Evolutionary conservation across 495 filamentous ascomycete species (phyloP).

Genomic region (Alectoria sarmentosa): DNA sequence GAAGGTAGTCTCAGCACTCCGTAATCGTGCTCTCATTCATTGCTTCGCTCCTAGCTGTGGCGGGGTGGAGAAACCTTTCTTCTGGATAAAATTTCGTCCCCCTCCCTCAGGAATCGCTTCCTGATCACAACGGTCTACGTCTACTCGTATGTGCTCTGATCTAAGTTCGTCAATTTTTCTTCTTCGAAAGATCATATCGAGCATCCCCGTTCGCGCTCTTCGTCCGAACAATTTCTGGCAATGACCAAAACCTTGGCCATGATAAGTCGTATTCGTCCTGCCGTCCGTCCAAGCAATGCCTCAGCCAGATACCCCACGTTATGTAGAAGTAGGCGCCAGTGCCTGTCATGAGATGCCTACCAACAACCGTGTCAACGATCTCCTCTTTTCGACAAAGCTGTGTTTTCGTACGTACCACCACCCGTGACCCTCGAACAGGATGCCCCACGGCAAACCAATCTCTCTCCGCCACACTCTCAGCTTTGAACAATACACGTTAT

Average conservation of each 20-base stretch:
- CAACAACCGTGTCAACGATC: constrained; percentile 29
- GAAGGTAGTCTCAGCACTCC: too few species aligned
- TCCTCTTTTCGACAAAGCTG: constrained; percentile 18
- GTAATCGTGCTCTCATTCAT: too few species aligned
- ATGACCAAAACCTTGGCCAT: constrained; percentile 60
- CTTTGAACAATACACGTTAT: constrained; percentile 72
- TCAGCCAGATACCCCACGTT: constrained; percentile 79
- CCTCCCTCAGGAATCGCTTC: too few species aligned
- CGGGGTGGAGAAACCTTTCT: too few species aligned
- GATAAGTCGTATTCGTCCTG: constrained; percentile 69
- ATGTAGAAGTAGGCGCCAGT: constrained; percentile 77
- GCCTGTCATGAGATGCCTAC: constrained; percentile 62
- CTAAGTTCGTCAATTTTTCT: constrained; percentile 32
- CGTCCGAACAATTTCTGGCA: constrained; percentile 57
- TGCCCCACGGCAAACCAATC: constrained; percentile 82
- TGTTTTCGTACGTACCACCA: constrained; percentile 80
- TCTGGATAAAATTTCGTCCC: too few species aligned
- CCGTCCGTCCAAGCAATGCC: constrained; percentile 67
- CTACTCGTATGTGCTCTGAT: constrained; percentile 18
- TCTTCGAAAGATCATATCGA: constrained; percentile 33
- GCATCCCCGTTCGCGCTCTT: constrained; percentile 28
- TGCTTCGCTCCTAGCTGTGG: too few species aligned
- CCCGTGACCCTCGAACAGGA: constrained; percentile 86
- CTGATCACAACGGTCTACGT: constrained; percentile 2
- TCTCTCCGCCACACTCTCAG: constrained; percentile 62